Evolutionary conservation across 441 rosid species (phyloP).

Genomic region (Erodium moschatum): DNA sequence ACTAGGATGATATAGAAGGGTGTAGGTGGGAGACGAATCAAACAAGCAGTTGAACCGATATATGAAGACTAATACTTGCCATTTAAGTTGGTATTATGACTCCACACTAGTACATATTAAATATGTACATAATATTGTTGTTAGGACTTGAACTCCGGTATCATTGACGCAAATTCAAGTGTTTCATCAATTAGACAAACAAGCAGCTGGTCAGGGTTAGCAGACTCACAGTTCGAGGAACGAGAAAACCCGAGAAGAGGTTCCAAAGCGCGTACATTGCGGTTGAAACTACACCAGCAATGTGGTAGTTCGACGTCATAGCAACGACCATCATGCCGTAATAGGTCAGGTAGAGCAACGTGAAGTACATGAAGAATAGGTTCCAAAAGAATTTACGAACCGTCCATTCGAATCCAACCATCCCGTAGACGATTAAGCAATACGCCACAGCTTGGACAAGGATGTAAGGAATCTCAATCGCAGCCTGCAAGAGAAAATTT

Average conservation of each 20-base stretch:
- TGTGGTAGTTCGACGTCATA: constrained; percentile 42
- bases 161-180: no score
- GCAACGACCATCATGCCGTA: constrained; percentile 62
- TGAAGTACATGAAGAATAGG: constrained; percentile 44
- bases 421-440: constrained; percentile 43
- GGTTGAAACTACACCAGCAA: constrained; percentile 38
- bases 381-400: not conserved
- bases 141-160: no score
- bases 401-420: constrained; percentile 53
- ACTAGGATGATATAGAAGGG: no score
- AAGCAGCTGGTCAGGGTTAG: no score
- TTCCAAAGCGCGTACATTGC: constrained; percentile 40
- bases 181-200: no score
- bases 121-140: no score
- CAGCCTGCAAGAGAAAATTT: constrained; percentile 25
- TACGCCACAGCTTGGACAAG: constrained; percentile 38
- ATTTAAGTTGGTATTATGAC: no score
- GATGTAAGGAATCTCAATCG: constrained; percentile 47
- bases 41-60: no score
- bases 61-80: no score
- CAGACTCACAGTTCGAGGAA: constrained; percentile 41
- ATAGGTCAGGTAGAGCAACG: constrained; percentile 43
- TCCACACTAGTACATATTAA: no score
- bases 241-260: constrained; percentile 50
- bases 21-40: no score